Conservation (phyloP, 108 stramenopile species). For the Skeletonema menzelii region DNA sequence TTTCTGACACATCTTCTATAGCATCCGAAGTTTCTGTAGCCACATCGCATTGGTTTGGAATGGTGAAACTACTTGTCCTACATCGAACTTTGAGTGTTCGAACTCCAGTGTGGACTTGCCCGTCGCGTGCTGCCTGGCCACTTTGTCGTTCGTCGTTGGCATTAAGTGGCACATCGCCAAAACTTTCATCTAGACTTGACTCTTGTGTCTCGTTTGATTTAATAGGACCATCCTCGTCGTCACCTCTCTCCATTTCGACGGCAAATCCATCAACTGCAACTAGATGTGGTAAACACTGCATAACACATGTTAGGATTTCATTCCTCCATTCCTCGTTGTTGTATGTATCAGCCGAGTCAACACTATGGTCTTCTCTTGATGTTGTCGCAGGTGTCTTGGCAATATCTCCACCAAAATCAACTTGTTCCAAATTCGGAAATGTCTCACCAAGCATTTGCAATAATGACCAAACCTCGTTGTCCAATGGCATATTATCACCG, state of each 20-base stretch:
- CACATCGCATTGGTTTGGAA: slow-evolving; percentile 6
- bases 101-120: neutral
- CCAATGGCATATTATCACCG: slow-evolving; percentile 13
- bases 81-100: neutral
- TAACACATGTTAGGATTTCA: slow-evolving; percentile 27
- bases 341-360: neutral
- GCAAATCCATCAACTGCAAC: slow-evolving; percentile 43
- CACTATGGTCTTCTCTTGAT: neutral
- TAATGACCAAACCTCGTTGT: slow-evolving; percentile 33
- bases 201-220: neutral
- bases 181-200: neutral
- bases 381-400: neutral
- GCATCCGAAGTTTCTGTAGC: slow-evolving; percentile 7
- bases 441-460: slow-evolving; percentile 29
- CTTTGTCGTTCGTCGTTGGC: neutral
- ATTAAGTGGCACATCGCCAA: slow-evolving; percentile 1
- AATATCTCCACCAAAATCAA: slow-evolving; percentile 50
- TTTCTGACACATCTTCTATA: slow-evolving; percentile 30
- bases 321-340: slow-evolving; percentile 20
- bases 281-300: slow-evolving; percentile 35
- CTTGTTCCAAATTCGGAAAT: slow-evolving; percentile 34
- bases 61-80: neutral
- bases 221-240: neutral
- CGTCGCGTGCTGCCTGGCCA: neutral
- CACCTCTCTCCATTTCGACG: slow-evolving; percentile 6